Conservation (phyloP, 73 alveolate species). For the Paramecium sonneborni region DNA sequence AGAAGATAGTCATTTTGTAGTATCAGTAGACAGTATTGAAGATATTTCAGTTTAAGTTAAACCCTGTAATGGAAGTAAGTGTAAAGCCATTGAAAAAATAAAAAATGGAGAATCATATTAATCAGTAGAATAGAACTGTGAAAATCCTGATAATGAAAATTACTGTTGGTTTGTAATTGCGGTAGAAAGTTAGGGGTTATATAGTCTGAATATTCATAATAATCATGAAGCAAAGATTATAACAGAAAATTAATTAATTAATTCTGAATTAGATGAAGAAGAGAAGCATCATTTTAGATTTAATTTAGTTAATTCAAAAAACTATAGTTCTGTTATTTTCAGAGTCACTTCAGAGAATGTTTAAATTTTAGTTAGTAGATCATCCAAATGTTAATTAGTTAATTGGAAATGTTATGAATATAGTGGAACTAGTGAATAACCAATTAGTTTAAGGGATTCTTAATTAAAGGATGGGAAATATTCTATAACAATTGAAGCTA, state of each 20-base stretch:
- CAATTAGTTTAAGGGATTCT: background rate
- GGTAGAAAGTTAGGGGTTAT: background rate
- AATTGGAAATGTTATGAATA: background rate
- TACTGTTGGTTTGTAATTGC: background rate
- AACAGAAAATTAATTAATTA: background rate
- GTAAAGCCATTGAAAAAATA: background rate
- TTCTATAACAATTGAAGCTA: slow-evolving; percentile 2
- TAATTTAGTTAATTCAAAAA: background rate
- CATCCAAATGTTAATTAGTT: slow-evolving; percentile 25
- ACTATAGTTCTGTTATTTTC: background rate
- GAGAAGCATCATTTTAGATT: background rate
- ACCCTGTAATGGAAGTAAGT: background rate
- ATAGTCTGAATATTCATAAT: background rate
- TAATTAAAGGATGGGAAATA: background rate
- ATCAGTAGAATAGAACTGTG: background rate
- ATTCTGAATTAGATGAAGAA: slow-evolving; percentile 1
- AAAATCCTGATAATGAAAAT: background rate
- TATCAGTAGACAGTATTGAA: background rate
- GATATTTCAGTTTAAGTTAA: background rate
- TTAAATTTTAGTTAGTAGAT: background rate
- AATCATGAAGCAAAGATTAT: background rate
- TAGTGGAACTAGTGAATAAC: background rate
- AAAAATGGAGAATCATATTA: background rate
- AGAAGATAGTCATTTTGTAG: background rate
- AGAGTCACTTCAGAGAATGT: slow-evolving; percentile 38